These are phyloP conservation scores for Trichophyton rubrum DNA, from an alignment of 2,329 filamentous ascomycete genomes.

Conservation along the genomic window DNA sequence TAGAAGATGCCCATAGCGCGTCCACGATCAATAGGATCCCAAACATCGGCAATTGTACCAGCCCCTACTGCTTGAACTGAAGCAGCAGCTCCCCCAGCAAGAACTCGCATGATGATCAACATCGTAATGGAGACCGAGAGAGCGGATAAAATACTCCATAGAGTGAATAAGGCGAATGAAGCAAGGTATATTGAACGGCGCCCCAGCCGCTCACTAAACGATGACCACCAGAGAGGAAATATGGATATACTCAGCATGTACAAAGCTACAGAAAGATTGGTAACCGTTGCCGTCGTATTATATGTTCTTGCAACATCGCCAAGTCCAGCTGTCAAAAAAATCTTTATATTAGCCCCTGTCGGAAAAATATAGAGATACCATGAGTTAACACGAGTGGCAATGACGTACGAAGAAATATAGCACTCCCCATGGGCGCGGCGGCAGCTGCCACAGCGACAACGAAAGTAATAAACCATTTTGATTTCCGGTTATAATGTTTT, in stretches of 20 bases:
- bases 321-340: slow-evolving; percentile 48
- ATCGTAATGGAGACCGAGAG: slow-evolving; percentile 58
- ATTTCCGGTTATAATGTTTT: slow-evolving; percentile 56
- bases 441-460: slow-evolving; percentile 65
- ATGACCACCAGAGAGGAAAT: slow-evolving; percentile 78
- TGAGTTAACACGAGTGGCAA: background rate
- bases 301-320: slow-evolving; percentile 51
- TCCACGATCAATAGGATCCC: slow-evolving; percentile 60
- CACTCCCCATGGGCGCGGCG: slow-evolving; percentile 69
- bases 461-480: slow-evolving; percentile 75
- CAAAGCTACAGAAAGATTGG: slow-evolving; percentile 63
- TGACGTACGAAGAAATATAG: slow-evolving; percentile 65
- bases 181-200: slow-evolving; percentile 66
- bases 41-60: slow-evolving; percentile 71
- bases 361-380: background rate
- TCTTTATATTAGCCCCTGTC: background rate
- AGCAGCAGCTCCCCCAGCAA: slow-evolving; percentile 63
- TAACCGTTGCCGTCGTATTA: slow-evolving; percentile 49
- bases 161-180: slow-evolving; percentile 58
- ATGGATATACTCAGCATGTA: slow-evolving; percentile 78
- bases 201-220: slow-evolving; percentile 59
- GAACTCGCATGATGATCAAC: slow-evolving; percentile 63
- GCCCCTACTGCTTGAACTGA: slow-evolving; percentile 74
- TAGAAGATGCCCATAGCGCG: slow-evolving; percentile 76
- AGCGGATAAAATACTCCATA: slow-evolving; percentile 59